Evolutionary conservation across 2,329 filamentous ascomycete genomes (phyloP).

Genomic region (Penicillium fuscoglaucum): DNA sequence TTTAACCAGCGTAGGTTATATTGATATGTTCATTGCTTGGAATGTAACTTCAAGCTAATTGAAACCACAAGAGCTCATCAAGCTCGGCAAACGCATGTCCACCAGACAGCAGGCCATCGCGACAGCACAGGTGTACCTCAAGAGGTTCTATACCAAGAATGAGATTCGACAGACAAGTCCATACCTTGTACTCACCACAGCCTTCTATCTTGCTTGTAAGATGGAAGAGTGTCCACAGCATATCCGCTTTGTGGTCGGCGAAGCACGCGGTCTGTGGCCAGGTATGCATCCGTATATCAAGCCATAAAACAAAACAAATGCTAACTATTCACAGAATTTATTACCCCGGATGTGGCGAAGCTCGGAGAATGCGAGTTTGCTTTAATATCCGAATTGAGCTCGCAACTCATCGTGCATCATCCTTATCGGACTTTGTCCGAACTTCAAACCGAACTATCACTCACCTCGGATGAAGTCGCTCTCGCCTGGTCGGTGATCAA

Average conservation of each 20-base stretch:
- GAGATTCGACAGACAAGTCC: conserved; percentile 92
- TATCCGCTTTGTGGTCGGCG: conserved; percentile 83
- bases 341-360: conserved; percentile 74
- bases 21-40: background rate
- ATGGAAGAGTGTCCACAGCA: conserved; percentile 98
- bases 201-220: conserved; percentile 93
- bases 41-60: conserved; percentile 3
- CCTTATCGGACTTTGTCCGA: conserved; percentile 80
- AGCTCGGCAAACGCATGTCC: conserved; percentile 78
- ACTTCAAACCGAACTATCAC: conserved; percentile 66
- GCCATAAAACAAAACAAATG: background rate
- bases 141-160: conserved; percentile 87
- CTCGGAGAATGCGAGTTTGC: conserved; percentile 93
- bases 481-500: conserved; percentile 84
- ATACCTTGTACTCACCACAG: conserved; percentile 88
- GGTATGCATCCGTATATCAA: conserved; percentile 44
- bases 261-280: conserved; percentile 83
- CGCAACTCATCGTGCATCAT: conserved; percentile 85
- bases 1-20: conserved; percentile 75
- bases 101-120: conserved; percentile 90
- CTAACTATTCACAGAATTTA: conserved; percentile 56
- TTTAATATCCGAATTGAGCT: conserved; percentile 86
- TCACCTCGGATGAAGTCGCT: conserved; percentile 75
- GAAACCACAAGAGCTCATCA: conserved; percentile 61
- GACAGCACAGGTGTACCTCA: conserved; percentile 91